These are phyloP conservation scores for Colletotrichum spaethianum DNA, from an alignment of 2,329 filamentous ascomycete genomes.

Conservation along the genomic window DNA sequence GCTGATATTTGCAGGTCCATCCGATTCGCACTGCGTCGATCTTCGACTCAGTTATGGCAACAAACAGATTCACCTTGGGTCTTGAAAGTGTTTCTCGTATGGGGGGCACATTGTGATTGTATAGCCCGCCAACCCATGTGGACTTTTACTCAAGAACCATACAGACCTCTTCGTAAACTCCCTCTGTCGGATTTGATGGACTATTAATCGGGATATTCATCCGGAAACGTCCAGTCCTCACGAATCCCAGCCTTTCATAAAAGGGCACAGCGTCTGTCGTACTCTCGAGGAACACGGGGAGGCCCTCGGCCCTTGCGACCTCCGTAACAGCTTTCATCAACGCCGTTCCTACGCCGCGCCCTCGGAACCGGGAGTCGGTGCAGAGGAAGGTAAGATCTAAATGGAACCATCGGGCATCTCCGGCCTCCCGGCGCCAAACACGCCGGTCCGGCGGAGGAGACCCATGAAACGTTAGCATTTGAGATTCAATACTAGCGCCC, in stretches of 20 bases:
- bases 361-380: slow-evolving; percentile 52
- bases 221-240: slow-evolving; percentile 48
- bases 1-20: background rate
- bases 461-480: slow-evolving; percentile 14
- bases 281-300: slow-evolving; percentile 56
- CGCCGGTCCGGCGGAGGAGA: background rate
- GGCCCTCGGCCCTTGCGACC: slow-evolving; percentile 49
- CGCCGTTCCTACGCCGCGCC: slow-evolving; percentile 53
- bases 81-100: background rate
- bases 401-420: slow-evolving; percentile 11
- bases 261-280: slow-evolving; percentile 55
- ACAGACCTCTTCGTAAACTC: slow-evolving; percentile 3
- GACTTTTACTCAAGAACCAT: slow-evolving; percentile 13
- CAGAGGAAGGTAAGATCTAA: slow-evolving; percentile 58
- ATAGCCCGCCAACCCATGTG: background rate
- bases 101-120: background rate
- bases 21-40: background rate
- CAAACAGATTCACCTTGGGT: background rate
- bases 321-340: slow-evolving; percentile 52
- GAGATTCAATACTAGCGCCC: background rate
- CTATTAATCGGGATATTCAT: slow-evolving; percentile 51
- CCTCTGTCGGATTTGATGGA: background rate
- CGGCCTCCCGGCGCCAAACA: background rate
- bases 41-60: background rate
- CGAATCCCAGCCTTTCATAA: slow-evolving; percentile 56